Conservation (phyloP, 371 early-diverging fungal genomes). For the Mortierella sp. region DNA sequence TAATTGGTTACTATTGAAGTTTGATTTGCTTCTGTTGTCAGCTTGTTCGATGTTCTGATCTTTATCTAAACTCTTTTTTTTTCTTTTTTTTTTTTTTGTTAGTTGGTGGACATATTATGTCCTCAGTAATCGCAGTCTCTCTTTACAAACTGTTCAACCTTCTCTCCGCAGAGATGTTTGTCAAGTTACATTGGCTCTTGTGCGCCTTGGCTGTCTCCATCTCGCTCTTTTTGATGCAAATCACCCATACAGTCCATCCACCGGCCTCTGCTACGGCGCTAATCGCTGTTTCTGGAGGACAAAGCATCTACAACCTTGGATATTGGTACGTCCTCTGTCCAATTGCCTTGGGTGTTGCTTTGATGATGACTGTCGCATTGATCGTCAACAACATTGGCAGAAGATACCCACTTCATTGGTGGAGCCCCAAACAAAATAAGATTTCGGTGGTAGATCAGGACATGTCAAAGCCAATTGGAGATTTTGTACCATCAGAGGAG, state of each 20-base stretch:
- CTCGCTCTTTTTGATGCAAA: slow-evolving; percentile 74
- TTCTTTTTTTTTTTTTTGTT: not conserved
- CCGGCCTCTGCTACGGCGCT: slow-evolving; percentile 83
- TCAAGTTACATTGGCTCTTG: slow-evolving; percentile 72
- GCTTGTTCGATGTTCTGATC: not conserved
- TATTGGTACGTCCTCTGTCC: slow-evolving; percentile 75
- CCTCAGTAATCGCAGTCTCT: slow-evolving; percentile 73
- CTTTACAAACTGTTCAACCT: slow-evolving; percentile 69
- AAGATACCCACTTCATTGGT: slow-evolving; percentile 80
- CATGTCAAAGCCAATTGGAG: slow-evolving; percentile 40
- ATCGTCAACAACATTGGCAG: slow-evolving; percentile 77
- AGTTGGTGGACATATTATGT: slow-evolving; percentile 74
- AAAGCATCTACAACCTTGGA: slow-evolving; percentile 61
- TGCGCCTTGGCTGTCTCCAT: slow-evolving; percentile 78
- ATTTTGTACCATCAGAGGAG: slow-evolving; percentile 20
- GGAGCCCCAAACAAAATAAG: slow-evolving; percentile 47
- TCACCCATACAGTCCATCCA: slow-evolving; percentile 80
- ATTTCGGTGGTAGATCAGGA: slow-evolving; percentile 42
- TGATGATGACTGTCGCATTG: slow-evolving; percentile 73
- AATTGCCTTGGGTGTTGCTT: slow-evolving; percentile 62
- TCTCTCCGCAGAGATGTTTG: slow-evolving; percentile 53
- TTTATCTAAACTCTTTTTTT: not conserved
- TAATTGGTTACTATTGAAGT: too few species aligned
- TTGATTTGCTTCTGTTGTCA: not conserved
- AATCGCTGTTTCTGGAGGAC: slow-evolving; percentile 67